Evolutionary conservation across 163 green algal genomes (phyloP).

Genomic region (Volvox carteri): DNA sequence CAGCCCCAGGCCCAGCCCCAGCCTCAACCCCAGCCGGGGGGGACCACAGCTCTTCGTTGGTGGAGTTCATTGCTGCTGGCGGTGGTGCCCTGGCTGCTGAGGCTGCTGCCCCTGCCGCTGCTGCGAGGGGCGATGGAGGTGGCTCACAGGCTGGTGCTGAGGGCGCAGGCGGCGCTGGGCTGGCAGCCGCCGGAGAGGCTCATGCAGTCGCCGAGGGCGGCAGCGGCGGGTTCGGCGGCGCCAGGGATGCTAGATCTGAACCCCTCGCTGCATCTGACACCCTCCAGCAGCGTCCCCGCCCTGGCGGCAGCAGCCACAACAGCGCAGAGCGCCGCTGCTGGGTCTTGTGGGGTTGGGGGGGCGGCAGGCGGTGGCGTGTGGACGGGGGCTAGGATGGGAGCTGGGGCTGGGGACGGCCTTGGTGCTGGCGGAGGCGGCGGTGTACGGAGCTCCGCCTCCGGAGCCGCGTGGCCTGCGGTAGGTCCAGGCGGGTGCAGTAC

Average conservation of each 20-base stretch:
- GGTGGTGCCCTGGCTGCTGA: constrained; percentile 45
- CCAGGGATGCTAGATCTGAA: too few relatives aligned
- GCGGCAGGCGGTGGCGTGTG: background rate
- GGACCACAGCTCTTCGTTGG: too few relatives aligned
- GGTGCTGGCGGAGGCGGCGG: too few relatives aligned
- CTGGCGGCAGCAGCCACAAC: too few relatives aligned
- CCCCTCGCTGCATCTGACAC: background rate
- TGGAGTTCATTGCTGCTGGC: constrained; percentile 15
- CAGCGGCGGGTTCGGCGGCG: background rate
- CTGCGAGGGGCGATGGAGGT: background rate
- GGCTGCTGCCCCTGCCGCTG: constrained; percentile 38
- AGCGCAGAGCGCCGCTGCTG: background rate
- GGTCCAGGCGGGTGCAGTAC: too few relatives aligned
- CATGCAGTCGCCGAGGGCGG: background rate
- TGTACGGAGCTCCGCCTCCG: too few relatives aligned
- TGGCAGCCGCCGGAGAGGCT: constrained; percentile 22
- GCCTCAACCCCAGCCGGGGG: too few relatives aligned
- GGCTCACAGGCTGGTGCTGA: background rate
- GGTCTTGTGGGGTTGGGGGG: background rate
- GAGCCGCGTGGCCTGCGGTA: too few relatives aligned
- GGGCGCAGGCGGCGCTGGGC: background rate
- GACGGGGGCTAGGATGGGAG: too few relatives aligned
- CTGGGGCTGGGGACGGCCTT: too few relatives aligned
- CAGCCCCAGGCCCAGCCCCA: background rate
- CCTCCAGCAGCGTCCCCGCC: too few relatives aligned